Evolutionary conservation across 1,284 basidiomycete species (phyloP), one percentile per base, ranked within the genome.

Genomic region (Pseudozyma sp.): DNA sequence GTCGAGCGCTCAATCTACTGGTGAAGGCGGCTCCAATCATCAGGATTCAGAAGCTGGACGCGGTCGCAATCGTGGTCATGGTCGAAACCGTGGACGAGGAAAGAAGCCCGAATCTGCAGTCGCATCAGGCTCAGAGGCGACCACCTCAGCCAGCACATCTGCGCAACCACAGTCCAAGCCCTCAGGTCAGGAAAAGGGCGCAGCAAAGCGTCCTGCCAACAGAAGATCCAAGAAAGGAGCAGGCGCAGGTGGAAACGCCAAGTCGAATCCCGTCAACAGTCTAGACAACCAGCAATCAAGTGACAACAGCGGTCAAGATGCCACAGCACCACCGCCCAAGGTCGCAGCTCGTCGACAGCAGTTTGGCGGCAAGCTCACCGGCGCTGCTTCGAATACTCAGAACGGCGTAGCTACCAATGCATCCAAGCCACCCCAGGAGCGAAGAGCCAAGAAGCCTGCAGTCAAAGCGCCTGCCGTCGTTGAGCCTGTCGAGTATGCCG

Each of bases 401-500:
- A 52, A 21, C 25, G 21, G 50, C 45, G 19, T 21, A 16, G 14
- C 45, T 5, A 21, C 43, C 21, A 64, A 31, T 39, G 16, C 18
- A 2, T 52, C 56, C 9, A 63, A 61, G 13, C 34, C 64, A 31
- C 25, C 57, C 2, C 64, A 68, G 34, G 63, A 68, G 25, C 55
- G 48, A 2, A 50, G 64, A 13, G 21, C 61, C n/a, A 70, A 61
- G 48, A 70, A 70, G 47, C 58, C 68, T 6, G 58, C 49, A 11
- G 57, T 70, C 47, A 70, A 70, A 38, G 57, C 49, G 0, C 44
- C 70, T 3, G 59, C 69, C 4, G 50, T 53, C 12, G 58, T 54
- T 10, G 68, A 77, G 50, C 67, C 65, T 10, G 53, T 76, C 57
- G 79, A 83, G 35, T 75, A 80, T 25, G 68, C 77, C 40, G 82